Percentiles rank a stretch among this genome's conserved stretches.
Evolutionary conservation across 805 yeast genomes (phyloP).

Genomic region (Yamadazyma sp.): DNA sequence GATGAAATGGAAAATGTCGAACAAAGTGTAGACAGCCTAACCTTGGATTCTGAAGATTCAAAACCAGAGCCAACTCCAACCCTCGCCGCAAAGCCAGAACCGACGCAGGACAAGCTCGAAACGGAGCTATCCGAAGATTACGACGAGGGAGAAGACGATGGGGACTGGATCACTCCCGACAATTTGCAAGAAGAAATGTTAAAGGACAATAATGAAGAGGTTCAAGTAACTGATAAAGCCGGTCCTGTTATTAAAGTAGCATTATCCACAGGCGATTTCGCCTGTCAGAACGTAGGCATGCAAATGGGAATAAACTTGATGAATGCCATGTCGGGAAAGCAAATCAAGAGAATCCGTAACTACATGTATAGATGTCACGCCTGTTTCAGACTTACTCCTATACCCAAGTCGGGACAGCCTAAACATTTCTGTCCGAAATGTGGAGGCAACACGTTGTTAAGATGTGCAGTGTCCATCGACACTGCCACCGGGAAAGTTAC

Average conservation of each 20-base stretch:
- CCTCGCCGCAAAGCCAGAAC: background rate
- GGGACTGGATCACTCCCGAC: constrained; percentile 90
- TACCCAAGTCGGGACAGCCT: constrained; percentile 72
- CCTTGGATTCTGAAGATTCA: background rate
- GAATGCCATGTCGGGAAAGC: constrained; percentile 80
- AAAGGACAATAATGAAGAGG: constrained; percentile 64
- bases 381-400: constrained; percentile 80
- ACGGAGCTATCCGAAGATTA: constrained; percentile 44
- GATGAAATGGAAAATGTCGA: constrained; percentile 18
- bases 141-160: constrained; percentile 79
- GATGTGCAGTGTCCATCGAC: constrained; percentile 88
- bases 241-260: constrained; percentile 65
- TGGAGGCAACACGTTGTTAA: constrained; percentile 87
- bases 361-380: constrained; percentile 98
- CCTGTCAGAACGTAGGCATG: constrained; percentile 91
- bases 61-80: background rate
- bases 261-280: constrained; percentile 92
- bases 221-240: constrained; percentile 33
- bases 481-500: constrained; percentile 75
- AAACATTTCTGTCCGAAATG: constrained; percentile 92
- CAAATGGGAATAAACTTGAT: constrained; percentile 87
- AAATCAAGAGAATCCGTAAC: constrained; percentile 80
- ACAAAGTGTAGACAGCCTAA: constrained; percentile 6
- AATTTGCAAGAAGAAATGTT: constrained; percentile 69
- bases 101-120: background rate